Base-by-base conservation (phyloP, 2,329 filamentous ascomycete genomes). In the Diplodia sapinea region DNA sequence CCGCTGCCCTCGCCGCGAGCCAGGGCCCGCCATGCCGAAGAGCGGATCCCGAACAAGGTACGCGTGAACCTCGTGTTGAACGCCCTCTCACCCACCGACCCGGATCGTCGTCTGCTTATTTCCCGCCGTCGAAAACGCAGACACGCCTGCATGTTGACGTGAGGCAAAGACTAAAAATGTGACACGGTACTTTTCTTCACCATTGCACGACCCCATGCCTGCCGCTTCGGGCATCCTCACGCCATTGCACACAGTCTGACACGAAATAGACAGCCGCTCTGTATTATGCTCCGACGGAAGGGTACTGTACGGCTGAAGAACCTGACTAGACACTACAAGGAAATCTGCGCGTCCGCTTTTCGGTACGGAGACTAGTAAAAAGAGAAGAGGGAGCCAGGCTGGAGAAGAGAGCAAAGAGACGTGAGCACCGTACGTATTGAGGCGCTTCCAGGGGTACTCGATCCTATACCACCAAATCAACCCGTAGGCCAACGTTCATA, bases 281-380 rank as follows among this genome's bases (percentile, higher is more conserved):
- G 59, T 51, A 63, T 63, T 63, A 63, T 11, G 47, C 47, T 63
- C 59, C 59, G 38, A 51, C 47, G 43, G 33, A 51, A 51, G 50
- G 31, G 31, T 63, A 63, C 59, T 63, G 29, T 63, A 51, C 36
- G 56, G 20, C 56, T 23, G 56, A 33, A 33, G 40, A 49, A 23
- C 56, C 56, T 31, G 23, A 61, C 59, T 63, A 63, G 51, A 63
- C 59, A 63, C 59, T 63, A 63, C n/a, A 63, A 63, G 20, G 59
- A 63, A 63, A 51, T 33, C 23, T 36, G 43, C 23, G 17, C 7
- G 12, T 50, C 56, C 56, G 56, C 56, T 33, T 49, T 49, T 50
- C 56, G 56, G 40, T 20, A 9, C 8, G 31, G 56, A 38, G n/a
- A 38, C 31, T 11, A 3, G 12, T 15, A 13, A 17, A 56, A 2